phyloP scores from a whole-genome alignment of 2,329 filamentous ascomycete genomes.

The Esteya vermicola region DNA sequence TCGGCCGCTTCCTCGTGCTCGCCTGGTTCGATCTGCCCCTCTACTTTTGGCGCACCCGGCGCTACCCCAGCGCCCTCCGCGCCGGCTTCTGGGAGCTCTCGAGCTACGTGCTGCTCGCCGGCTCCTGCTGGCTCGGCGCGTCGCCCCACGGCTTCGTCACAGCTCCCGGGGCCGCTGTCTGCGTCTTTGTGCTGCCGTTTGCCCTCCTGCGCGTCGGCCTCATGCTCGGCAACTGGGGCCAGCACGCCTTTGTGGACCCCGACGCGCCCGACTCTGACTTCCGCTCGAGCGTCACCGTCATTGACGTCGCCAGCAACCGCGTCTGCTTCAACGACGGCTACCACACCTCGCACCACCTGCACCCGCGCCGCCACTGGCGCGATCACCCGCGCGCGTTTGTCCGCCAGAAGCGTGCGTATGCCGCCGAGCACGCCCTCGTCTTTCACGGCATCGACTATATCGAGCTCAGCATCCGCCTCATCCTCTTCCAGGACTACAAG shows the following conservation, averaged over 20 bases:
- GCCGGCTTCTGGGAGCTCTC: slow-evolving; percentile 46
- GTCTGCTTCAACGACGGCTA: slow-evolving; percentile 76
- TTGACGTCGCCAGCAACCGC: slow-evolving; percentile 67
- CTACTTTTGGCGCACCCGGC: slow-evolving; percentile 56
- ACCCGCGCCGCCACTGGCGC: slow-evolving; percentile 67
- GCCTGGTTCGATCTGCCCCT: slow-evolving; percentile 62
- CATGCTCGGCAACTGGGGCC: slow-evolving; percentile 77
- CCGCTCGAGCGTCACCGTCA: slow-evolving; percentile 62
- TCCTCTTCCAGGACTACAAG: slow-evolving; percentile 61
- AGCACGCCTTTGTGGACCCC: slow-evolving; percentile 68
- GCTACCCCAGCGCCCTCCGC: slow-evolving; percentile 36
- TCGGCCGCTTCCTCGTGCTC: slow-evolving; percentile 59
- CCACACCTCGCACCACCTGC: slow-evolving; percentile 69
- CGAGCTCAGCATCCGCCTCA: slow-evolving; percentile 54
- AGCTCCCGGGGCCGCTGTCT: slow-evolving; percentile 43
- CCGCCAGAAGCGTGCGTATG: slow-evolving; percentile 52
- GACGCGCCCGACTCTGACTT: slow-evolving; percentile 65
- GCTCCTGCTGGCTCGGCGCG: slow-evolving; percentile 18
- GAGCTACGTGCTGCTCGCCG: slow-evolving; percentile 37
- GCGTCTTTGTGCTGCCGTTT: slow-evolving; percentile 54
- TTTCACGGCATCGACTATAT: slow-evolving; percentile 74
- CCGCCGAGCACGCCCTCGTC: slow-evolving; percentile 53
- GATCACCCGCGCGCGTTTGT: slow-evolving; percentile 65
- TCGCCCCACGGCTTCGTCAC: slow-evolving; percentile 20
- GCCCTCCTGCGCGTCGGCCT: slow-evolving; percentile 51